Evolutionary conservation across 306 rosid species (phyloP), one percentile per base, ranked within the genome.

Genomic region (Myrica gale): DNA sequence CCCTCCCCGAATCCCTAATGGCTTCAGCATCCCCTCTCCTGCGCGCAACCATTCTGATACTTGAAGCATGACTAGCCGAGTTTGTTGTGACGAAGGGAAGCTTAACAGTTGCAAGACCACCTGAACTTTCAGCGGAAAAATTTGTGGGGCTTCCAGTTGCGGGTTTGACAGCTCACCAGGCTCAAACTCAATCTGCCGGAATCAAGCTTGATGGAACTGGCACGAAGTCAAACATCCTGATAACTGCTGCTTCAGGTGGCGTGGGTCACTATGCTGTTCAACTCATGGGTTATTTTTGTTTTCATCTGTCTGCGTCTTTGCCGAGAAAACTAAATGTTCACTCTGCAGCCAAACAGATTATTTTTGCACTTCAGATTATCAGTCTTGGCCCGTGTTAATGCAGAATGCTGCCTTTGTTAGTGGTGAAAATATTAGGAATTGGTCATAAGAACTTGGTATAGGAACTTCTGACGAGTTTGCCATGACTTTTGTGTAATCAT

Each of bases 251-350:
- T 73, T 88, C 96, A 0, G 90, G 92, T 6, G 89, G 95, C 8
- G 91, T 86, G 0, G 93, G 96, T 26, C 81, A 76, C 9, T 92
- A 80, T 26, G 90, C 89, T 37, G 87, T 92, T 80, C 93, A 92
- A 51, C 37, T 60, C 3, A 21, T 10, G 26, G 15, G n/a, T n/a
- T n/a, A n/a, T n/a, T 57, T 9, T 12, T 60, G 26, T 12, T 9
- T 12, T 60, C 16, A 52, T 60, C 5, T 4, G 16, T 67, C 46
- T 54, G 50, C 67, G 56, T 58, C 73, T 60, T 26, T 77, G 41
- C 50, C 8, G 47, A 62, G 47, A 71, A 76, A 50, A 57, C 26
- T 71, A 23, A 23, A 23, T 26, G 16, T 60, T 60, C 32, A 23
- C 67, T 60, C 43, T 10, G 67, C 32, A 19, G 9, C 26, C 23